Percentiles rank a stretch among this genome's conserved stretches.
phyloP scores from a whole-genome alignment of 129 eudicot species.

The Helianthus tuberosus region DNA sequence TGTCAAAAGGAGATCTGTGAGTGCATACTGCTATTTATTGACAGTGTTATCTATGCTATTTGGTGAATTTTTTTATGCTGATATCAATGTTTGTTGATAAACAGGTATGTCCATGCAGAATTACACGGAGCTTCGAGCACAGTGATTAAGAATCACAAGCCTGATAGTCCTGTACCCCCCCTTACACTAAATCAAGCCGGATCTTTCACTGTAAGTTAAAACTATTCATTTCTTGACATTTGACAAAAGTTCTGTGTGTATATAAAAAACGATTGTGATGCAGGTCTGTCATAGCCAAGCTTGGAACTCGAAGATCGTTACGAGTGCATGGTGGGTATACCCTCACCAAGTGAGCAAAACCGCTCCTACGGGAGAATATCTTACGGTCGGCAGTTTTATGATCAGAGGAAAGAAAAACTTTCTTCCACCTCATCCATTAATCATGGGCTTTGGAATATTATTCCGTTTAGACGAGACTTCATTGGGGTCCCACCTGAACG shows the following conservation, averaged over 20 bases:
- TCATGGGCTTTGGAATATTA: conserved; percentile 94
- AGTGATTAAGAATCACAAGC: conserved; percentile 94
- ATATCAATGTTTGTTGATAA: conserved; percentile 25
- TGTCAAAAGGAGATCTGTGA: conserved; percentile 97
- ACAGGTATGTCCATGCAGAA: conserved; percentile 97
- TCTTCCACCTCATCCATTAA: conserved; percentile 93
- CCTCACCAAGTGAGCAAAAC: conserved; percentile 98
- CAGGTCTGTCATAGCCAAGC: conserved; percentile 99
- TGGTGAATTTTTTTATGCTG: conserved; percentile 8
- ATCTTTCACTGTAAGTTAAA: conserved; percentile 86
- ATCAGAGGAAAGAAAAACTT: conserved; percentile 94
- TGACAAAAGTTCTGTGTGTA: not conserved
- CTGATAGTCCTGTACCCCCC: conserved; percentile 89
- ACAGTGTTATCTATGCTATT: conserved; percentile 11
- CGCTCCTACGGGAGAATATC: conserved; percentile 98
- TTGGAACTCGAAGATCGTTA: conserved; percentile 97
- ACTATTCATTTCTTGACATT: not conserved
- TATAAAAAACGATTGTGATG: conserved; percentile 6
- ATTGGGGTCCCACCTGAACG: conserved; percentile 89
- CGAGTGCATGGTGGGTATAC: conserved; percentile 99
- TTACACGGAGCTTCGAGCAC: conserved; percentile 99
- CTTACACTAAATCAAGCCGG: conserved; percentile 98
- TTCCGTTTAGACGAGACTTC: conserved; percentile 96
- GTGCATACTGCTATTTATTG: conserved; percentile 34
- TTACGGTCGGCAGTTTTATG: conserved; percentile 98